Evolutionary conservation across 177 flowering plant genomes (phyloP), one percentile per base, ranked within the genome.

Genomic region (Telopea speciosissima): DNA sequence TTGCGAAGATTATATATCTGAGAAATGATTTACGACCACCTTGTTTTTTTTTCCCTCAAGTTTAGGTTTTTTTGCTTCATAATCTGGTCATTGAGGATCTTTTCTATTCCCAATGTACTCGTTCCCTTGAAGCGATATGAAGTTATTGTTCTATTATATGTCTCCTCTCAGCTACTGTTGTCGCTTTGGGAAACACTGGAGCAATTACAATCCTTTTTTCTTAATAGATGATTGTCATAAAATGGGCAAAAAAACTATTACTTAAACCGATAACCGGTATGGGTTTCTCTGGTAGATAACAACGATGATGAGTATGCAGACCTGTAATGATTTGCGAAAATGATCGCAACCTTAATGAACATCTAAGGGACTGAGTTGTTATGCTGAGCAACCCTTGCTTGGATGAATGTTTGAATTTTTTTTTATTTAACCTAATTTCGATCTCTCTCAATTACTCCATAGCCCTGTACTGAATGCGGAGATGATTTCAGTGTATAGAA

Each of bases 81-180:
- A 24, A 69, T 69, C 65, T 69, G 65, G 65, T 69, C 65, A 40
- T 36, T 61, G 72, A 16, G 70, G 36, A 58, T 68, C 19, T 23
- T 7, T 7, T 62, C 2, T 0, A 62, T 61, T 69, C 58, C 72
- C 65, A 40, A 36, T 61, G 28, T 62, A 54, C 73, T 71, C 68
- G 68, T 67, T 72, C 70, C 75, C 77, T 78, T 68, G 79, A 78
- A 80, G 79, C 79, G 8, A 76, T 6, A 76, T 28, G 22, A 66
- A 52, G 45, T 62, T 71, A 66, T 70, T 71, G 42, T 49, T 22
- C 61, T 42, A 9, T 36, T 28, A 36, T 16, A n/a, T 19, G 13
- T 17, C 0, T 45, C 49, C 60, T 22, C 67, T 22, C 60, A 54
- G 19, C 45, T 62, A n/a, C n/a, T 25, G 8, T 7, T 49, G 61